Evolutionary conservation across 2,329 filamentous ascomycete genomes (phyloP).

Genomic region (Penicillium nordicum): DNA sequence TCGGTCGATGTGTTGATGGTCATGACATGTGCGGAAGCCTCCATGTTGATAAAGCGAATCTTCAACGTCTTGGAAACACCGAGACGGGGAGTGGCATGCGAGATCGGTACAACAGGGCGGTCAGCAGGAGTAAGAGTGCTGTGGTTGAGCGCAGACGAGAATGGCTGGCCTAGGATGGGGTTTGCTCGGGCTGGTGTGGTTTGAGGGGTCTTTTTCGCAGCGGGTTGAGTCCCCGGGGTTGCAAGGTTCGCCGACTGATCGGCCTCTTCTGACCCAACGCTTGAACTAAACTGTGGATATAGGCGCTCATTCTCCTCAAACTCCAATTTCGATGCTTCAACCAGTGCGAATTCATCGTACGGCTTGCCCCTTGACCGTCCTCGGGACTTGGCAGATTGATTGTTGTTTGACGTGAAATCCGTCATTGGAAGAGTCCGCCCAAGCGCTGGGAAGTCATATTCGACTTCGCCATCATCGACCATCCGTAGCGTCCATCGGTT

Average conservation of each 20-base stretch:
- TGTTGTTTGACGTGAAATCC: conserved; percentile 67
- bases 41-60: conserved; percentile 59
- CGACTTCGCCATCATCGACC: conserved; percentile 65
- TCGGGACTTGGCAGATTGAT: conserved; percentile 52
- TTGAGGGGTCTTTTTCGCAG: conserved; percentile 20
- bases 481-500: conserved; percentile 65
- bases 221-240: conserved; percentile 21
- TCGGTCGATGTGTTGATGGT: conserved; percentile 60
- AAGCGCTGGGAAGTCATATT: conserved; percentile 63
- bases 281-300: conserved; percentile 50
- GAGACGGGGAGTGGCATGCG: conserved; percentile 52
- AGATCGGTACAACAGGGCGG: conserved; percentile 42
- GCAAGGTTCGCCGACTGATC: conserved; percentile 24
- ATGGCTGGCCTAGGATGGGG: conserved; percentile 46
- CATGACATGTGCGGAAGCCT: conserved; percentile 53
- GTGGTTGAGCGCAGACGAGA: conserved; percentile 46
- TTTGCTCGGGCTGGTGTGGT: conserved; percentile 30
- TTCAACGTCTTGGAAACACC: conserved; percentile 57
- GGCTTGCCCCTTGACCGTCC: conserved; percentile 60
- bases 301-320: conserved; percentile 57
- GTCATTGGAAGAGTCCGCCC: conserved; percentile 55
- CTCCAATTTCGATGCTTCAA: conserved; percentile 56
- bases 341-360: conserved; percentile 65
- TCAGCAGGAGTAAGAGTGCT: conserved; percentile 46
- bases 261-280: conserved; percentile 30